Percentiles rank a stretch among this genome's conserved stretches.
Evolutionary conservation across 257 asterid genomes (phyloP).

Genomic region (Schizonepeta tenuifolia): DNA sequence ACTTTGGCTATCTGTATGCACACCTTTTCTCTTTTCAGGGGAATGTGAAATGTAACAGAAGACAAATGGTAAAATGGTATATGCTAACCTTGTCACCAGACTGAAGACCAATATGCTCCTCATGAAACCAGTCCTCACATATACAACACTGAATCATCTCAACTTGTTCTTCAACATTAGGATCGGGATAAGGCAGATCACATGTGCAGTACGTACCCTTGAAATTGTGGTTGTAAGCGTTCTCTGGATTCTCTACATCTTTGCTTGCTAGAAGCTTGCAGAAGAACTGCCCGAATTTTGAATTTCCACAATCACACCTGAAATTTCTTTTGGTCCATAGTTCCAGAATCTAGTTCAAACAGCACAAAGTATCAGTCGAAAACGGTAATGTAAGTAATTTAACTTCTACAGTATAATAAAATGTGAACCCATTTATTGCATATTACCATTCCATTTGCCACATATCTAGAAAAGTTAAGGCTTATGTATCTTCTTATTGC

Average conservation of each 20-base stretch:
- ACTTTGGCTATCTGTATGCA: background rate
- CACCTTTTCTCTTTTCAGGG: background rate
- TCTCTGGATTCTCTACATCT: constrained; percentile 73
- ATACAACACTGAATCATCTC: constrained; percentile 97
- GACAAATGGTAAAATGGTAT: background rate
- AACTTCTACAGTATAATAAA: background rate
- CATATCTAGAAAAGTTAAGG: background rate
- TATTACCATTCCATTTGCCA: constrained; percentile 5
- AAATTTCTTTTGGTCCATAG: constrained; percentile 97
- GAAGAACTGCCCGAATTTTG: constrained; percentile 83
- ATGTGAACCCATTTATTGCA: background rate
- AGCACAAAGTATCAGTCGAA: constrained; percentile 30
- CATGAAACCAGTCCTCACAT: constrained; percentile 99
- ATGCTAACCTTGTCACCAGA: constrained; percentile 65
- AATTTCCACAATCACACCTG: constrained; percentile 98
- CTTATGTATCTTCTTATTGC: background rate
- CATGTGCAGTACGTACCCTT: constrained; percentile 96
- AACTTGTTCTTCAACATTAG: constrained; percentile 83
- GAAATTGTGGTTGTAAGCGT: constrained; percentile 85
- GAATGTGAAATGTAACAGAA: background rate
- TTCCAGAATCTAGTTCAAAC: constrained; percentile 73
- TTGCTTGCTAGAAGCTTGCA: constrained; percentile 88
- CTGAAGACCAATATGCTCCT: constrained; percentile 84
- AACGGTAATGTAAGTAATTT: constrained; percentile 5
- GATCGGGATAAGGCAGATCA: constrained; percentile 91